A percentile compares a stretch with the other conserved stretches of the same genome.
Evolutionary conservation across 2,329 filamentous ascomycete species (phyloP).

Genomic region (Verticillium nonalfalfae): DNA sequence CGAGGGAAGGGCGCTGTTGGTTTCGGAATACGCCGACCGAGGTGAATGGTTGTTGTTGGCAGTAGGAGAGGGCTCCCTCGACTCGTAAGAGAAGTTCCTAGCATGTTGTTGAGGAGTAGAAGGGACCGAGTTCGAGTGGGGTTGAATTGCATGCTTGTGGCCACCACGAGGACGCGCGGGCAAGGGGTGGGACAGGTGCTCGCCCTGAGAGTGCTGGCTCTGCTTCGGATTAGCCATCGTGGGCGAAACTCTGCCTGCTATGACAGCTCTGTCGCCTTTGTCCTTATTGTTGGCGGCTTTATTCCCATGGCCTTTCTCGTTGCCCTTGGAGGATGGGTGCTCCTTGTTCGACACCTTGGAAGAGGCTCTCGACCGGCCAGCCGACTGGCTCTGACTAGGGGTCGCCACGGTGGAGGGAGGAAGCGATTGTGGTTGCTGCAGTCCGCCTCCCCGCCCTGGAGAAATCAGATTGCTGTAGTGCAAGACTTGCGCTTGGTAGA

Average conservation of each 20-base stretch:
- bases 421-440: constrained; percentile 47
- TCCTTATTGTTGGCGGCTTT: constrained; percentile 48
- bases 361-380: constrained; percentile 50
- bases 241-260: constrained; percentile 49
- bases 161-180: constrained; percentile 15
- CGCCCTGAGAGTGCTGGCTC: constrained; percentile 8
- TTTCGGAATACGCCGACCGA: constrained; percentile 84
- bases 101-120: constrained; percentile 89
- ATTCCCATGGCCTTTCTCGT: constrained; percentile 58
- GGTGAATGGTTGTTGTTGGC: constrained; percentile 76
- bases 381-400: constrained; percentile 49
- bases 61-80: constrained; percentile 72
- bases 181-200: constrained; percentile 9
- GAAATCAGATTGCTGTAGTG: constrained; percentile 62
- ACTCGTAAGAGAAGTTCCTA: constrained; percentile 74
- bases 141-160: constrained; percentile 19
- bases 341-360: constrained; percentile 55
- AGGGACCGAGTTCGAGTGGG: constrained; percentile 81
- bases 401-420: constrained; percentile 45
- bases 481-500: constrained; percentile 56
- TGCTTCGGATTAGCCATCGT: constrained; percentile 41
- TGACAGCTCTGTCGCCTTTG: constrained; percentile 56
- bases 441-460: constrained; percentile 46
- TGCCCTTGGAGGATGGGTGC: constrained; percentile 36
- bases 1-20: constrained; percentile 66